phyloP scores from a whole-genome alignment of 2,329 filamentous ascomycete species.

The Trichophyton simii region DNA sequence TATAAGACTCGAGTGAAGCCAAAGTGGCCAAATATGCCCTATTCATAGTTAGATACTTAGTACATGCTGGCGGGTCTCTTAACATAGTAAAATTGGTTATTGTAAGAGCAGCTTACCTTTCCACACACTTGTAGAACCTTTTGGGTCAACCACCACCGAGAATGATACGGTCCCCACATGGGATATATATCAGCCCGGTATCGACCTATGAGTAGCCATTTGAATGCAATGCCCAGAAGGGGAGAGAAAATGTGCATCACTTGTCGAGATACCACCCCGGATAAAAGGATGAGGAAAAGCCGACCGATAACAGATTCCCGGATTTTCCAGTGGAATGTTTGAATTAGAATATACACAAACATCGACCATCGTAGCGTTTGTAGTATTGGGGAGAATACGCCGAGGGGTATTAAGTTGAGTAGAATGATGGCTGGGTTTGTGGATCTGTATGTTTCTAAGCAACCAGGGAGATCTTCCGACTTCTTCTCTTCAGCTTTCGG shows the following conservation, averaged over 20 bases:
- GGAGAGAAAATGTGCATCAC: neutral
- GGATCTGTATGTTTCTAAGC: neutral
- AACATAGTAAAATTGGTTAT: neutral
- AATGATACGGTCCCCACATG: slow-evolving; percentile 5
- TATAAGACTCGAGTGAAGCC: neutral
- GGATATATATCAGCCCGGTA: slow-evolving; percentile 1
- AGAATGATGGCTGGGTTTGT: neutral
- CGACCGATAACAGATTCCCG: neutral
- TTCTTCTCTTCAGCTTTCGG: neutral
- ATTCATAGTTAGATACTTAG: neutral
- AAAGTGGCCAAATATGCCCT: slow-evolving; percentile 1
- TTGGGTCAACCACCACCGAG: slow-evolving; percentile 3
- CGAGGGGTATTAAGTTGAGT: neutral
- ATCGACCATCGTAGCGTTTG: neutral
- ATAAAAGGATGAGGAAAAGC: neutral
- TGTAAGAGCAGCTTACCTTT: neutral
- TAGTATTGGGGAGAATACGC: neutral
- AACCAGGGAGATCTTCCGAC: neutral
- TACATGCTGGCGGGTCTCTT: neutral
- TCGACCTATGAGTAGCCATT: slow-evolving; percentile 3
- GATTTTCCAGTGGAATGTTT: neutral
- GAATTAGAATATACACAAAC: neutral
- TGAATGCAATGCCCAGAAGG: neutral
- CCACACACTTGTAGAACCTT: neutral
- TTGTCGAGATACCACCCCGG: neutral